Conservation (phyloP, 2,329 filamentous ascomycete species). For the Corynespora cassiicola region DNA sequence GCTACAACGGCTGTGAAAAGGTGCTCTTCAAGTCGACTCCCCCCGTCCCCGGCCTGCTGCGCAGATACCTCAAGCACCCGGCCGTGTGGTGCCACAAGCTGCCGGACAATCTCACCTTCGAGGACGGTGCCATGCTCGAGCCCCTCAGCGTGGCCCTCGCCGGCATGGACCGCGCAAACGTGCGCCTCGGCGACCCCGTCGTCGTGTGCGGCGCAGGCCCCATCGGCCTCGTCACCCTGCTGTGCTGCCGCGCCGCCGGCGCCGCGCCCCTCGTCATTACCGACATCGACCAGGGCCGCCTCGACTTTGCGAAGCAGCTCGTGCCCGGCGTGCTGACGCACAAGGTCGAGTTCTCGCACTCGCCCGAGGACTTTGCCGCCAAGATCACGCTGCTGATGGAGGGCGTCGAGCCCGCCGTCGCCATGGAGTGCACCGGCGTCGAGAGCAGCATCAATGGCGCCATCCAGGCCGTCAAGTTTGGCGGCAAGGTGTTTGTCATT, state of each 20-base stretch:
- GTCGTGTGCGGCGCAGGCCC: constrained; percentile 92
- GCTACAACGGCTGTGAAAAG: constrained; percentile 91
- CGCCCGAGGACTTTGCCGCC: constrained; percentile 74
- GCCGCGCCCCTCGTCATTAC: constrained; percentile 92
- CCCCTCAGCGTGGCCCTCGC: constrained; percentile 89
- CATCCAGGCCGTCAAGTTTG: constrained; percentile 93
- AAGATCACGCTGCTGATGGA: constrained; percentile 74
- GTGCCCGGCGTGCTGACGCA: constrained; percentile 81
- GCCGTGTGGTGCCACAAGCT: constrained; percentile 97
- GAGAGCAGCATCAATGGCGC: constrained; percentile 86
- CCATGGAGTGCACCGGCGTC: constrained; percentile 93
- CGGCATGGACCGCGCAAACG: constrained; percentile 80
- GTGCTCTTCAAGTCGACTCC: constrained; percentile 91
- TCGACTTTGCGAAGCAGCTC: constrained; percentile 84
- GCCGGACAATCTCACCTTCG: constrained; percentile 81
- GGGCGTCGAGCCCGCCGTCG: constrained; percentile 79
- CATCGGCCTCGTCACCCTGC: constrained; percentile 87
- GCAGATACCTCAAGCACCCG: constrained; percentile 94
- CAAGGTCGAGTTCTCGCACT: constrained; percentile 70
- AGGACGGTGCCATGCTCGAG: constrained; percentile 90
- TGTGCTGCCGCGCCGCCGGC: constrained; percentile 87
- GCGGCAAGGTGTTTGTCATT: constrained; percentile 96
- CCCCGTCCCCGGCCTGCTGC: constrained; percentile 83
- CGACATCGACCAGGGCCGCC: constrained; percentile 86
- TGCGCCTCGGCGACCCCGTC: constrained; percentile 84